phyloP scores from a whole-genome alignment of 140 eudicot genomes.

The Flaveria floridana region DNA sequence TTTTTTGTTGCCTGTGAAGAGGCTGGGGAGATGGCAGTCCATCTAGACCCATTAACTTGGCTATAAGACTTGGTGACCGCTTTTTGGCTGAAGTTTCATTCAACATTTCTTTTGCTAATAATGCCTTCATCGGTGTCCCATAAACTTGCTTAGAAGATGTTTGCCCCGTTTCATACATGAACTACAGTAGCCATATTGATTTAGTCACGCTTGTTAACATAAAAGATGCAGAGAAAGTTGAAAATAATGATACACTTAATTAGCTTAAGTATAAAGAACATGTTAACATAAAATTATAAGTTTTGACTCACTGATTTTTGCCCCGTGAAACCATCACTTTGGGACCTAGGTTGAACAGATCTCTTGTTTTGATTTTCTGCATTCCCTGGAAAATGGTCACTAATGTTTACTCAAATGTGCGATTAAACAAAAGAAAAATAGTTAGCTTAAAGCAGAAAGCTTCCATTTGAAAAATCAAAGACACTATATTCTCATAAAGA shows the following conservation, averaged over 20 bases:
- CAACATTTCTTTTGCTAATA: slow-evolving; percentile 73
- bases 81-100: slow-evolving; percentile 54
- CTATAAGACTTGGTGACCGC: slow-evolving; percentile 61
- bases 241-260: not conserved
- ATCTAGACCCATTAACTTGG: slow-evolving; percentile 84
- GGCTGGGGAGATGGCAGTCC: slow-evolving; percentile 62
- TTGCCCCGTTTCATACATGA: slow-evolving; percentile 42
- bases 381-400: slow-evolving; percentile 48
- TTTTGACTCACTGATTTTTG: slow-evolving; percentile 45
- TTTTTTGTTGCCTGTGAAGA: slow-evolving; percentile 45
- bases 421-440: not conserved
- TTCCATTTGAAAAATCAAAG: not conserved
- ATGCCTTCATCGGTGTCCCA: slow-evolving; percentile 68
- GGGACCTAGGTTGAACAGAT: slow-evolving; percentile 41
- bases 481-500: slow-evolving; percentile 11
- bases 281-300: slow-evolving; percentile 11
- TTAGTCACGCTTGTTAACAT: not conserved
- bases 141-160: slow-evolving; percentile 39
- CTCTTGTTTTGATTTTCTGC: slow-evolving; percentile 37
- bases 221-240: slow-evolving; percentile 6
- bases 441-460: slow-evolving; percentile 20
- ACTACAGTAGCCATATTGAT: slow-evolving; percentile 37
- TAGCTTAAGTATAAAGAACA: not conserved
- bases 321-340: slow-evolving; percentile 34
- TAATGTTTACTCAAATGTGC: slow-evolving; percentile 27